Percentiles rank a stretch among this genome's conserved stretches.
Conservation (phyloP, 2,329 filamentous ascomycete genomes). For the Pestalotiopsis sp. region DNA sequence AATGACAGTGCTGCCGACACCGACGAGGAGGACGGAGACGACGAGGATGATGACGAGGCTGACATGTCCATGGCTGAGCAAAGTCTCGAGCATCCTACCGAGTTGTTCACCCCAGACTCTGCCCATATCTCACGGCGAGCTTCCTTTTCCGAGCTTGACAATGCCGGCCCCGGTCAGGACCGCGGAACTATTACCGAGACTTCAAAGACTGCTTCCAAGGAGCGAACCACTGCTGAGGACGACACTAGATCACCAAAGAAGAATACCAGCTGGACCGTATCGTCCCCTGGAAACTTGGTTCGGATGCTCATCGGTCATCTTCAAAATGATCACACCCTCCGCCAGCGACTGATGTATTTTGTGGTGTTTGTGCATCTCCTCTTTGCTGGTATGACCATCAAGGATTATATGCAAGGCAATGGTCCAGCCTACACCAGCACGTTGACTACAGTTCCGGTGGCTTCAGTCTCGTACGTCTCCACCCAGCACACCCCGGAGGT, state of each 20-base stretch:
- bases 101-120: conserved; percentile 29
- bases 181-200: not conserved
- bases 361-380: not conserved
- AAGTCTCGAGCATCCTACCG: conserved; percentile 35
- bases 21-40: conserved; percentile 21
- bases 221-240: not conserved
- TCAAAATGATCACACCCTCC: not conserved
- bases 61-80: conserved; percentile 30
- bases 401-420: not conserved
- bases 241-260: not conserved
- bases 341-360: not conserved
- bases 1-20: conserved; percentile 16
- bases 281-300: not conserved
- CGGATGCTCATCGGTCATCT: not conserved
- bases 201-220: not conserved
- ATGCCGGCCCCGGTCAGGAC: conserved; percentile 12
- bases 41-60: conserved; percentile 18
- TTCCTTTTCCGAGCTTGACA: conserved; percentile 14
- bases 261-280: not conserved
- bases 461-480: conserved; percentile 29
- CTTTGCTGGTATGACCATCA: not conserved
- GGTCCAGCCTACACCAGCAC: conserved; percentile 20
- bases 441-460: conserved; percentile 35
- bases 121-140: conserved; percentile 19
- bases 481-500: conserved; percentile 24